Conservation (phyloP, 2,329 filamentous ascomycete species). For the Pseudogymnoascus sp. region DNA sequence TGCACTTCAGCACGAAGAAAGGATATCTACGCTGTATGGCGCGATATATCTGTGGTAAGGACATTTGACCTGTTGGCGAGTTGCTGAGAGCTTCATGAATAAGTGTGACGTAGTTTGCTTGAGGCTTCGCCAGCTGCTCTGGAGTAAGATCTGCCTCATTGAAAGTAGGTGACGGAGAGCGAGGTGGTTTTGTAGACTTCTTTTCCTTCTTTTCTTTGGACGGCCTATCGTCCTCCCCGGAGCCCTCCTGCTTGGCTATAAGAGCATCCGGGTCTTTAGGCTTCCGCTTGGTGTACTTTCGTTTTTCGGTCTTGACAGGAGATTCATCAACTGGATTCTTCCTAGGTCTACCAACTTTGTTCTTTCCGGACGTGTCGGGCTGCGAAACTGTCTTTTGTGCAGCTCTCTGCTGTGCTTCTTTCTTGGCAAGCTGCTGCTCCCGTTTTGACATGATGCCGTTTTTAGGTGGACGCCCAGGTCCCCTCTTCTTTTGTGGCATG, state of each 20-base stretch:
- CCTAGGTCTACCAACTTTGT: constrained; percentile 56
- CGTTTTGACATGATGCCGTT: constrained; percentile 78
- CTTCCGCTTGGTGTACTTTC: constrained; percentile 58
- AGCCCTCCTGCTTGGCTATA: constrained; percentile 45
- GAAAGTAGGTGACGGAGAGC: constrained; percentile 46
- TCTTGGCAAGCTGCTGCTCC: constrained; percentile 57
- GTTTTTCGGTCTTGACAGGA: constrained; percentile 49
- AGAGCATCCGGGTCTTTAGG: constrained; percentile 36
- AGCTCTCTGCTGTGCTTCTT: constrained; percentile 51
- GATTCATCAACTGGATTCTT: constrained; percentile 56
- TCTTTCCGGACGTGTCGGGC: constrained; percentile 38
- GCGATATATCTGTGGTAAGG: constrained; percentile 51
- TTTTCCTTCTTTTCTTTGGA: constrained; percentile 49
- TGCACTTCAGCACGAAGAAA: constrained; percentile 45
- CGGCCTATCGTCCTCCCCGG: constrained; percentile 36
- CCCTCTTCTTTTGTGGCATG: constrained; percentile 40
- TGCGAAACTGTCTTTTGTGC: constrained; percentile 41
- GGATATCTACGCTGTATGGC: constrained; percentile 50
- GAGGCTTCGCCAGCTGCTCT: constrained; percentile 62
- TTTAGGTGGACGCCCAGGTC: constrained; percentile 73
- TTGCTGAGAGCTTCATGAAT: constrained; percentile 48
- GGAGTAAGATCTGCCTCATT: constrained; percentile 53
- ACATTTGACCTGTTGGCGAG: constrained; percentile 40
- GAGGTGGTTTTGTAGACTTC: constrained; percentile 33
- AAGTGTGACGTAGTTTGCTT: constrained; percentile 48